Evolutionary conservation across 192 early-diverging fungal genomes (phyloP), one percentile per base, ranked within the genome.

Genomic region (Coemansia sp.): DNA sequence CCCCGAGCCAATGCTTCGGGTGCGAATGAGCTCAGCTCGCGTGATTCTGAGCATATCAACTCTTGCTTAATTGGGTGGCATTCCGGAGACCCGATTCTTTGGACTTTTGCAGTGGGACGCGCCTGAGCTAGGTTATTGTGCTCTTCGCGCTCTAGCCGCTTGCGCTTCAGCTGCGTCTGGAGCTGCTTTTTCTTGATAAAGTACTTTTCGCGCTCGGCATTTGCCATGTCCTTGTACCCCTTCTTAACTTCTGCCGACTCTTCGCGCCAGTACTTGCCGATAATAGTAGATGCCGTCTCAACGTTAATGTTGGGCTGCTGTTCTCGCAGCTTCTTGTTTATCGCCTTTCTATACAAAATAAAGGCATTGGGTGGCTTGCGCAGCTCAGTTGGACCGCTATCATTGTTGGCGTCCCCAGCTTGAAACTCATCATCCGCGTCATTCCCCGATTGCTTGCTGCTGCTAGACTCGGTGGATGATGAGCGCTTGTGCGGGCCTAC

Each of bases 361-460:
- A 80, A 80, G 18, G 71, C 72, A 18, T 80, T 80, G 14, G 62
- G 58, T 24, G 77, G 77, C 55, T 80, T 80, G 60, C 68, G 68
- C 23, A 80, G 64, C 44, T 64, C 31, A 21, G 54, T 30, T 25
- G 61, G 58, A 7, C 53, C 67, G 16, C 28, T 54, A 5, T 63
- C 30, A 1, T 41, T 21, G 28, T 44, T 57, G 2, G 31, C 69
- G n/a, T 44, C 38, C 3, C 16, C 38, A 16, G 12, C 16, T 16
- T 16, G 14, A 4, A 23, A 26, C 58, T 58, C 49, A 19, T 38
- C 50, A 23, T 27, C 31, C 1, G 25, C 47, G n/a, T 56, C 52
- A 10, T 16, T 41, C 2, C 12, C 58, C 7, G 32, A 6, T 7
- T 54, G 49, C 32, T 64, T 49, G 12, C 25, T 48, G 32, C 41